Evolutionary conservation across 148 eudicot species (phyloP).

Genomic region (Spergularia marina): DNA sequence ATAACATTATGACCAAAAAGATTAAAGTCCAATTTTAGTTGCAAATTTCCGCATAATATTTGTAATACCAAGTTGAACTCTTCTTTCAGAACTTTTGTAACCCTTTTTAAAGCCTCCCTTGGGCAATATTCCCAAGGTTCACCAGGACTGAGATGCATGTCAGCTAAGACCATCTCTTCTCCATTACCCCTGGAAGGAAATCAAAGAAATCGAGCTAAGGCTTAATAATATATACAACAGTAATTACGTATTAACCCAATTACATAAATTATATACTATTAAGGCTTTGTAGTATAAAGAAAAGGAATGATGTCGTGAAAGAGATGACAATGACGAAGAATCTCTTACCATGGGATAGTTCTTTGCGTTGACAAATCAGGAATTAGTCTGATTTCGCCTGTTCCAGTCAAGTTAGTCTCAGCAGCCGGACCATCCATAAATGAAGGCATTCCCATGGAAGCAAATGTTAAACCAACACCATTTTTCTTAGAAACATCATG

Average conservation of each 20-base stretch:
- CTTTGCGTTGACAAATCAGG: slow-evolving; percentile 81
- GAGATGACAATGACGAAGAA: neutral
- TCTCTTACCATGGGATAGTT: slow-evolving; percentile 77
- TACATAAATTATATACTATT: too few species aligned
- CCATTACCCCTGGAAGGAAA: slow-evolving; percentile 55
- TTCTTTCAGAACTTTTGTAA: slow-evolving; percentile 67
- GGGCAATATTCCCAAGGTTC: slow-evolving; percentile 97
- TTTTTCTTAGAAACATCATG: slow-evolving; percentile 56
- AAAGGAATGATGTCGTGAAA: too few species aligned
- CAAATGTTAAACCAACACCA: slow-evolving; percentile 82
- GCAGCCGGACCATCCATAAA: slow-evolving; percentile 73
- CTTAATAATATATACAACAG: too few species aligned
- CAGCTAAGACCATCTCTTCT: slow-evolving; percentile 93
- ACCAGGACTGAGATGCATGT: slow-evolving; percentile 85
- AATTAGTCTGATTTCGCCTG: slow-evolving; percentile 85
- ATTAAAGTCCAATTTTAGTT: neutral
- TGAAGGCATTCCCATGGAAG: slow-evolving; percentile 85
- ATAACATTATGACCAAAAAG: slow-evolving; percentile 16
- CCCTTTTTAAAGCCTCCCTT: slow-evolving; percentile 76
- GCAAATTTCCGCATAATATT: neutral
- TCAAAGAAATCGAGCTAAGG: neutral
- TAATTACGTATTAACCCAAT: too few species aligned
- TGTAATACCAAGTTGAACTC: slow-evolving; percentile 81
- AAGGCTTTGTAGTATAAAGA: too few species aligned
- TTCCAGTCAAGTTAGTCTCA: slow-evolving; percentile 65